Conservation (phyloP, 148 eudicot species). For the Rhododendron kiyosumense region DNA sequence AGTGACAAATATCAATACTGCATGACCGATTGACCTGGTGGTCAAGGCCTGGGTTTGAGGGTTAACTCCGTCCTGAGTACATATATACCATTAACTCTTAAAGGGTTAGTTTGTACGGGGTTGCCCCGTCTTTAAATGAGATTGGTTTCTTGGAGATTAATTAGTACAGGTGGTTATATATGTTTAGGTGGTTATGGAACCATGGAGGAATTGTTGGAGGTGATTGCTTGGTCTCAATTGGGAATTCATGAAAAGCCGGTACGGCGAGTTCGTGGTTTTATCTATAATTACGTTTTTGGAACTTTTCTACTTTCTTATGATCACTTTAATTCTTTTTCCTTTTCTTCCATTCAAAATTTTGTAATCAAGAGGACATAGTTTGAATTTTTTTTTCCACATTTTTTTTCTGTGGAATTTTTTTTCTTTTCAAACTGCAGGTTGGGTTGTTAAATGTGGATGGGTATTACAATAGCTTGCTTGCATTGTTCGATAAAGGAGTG, state of each 20-base stretch:
- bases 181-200: conserved; percentile 77
- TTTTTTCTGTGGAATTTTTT: not conserved
- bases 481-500: conserved; percentile 79
- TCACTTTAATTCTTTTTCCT: not conserved
- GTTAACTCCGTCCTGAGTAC: too few relatives aligned
- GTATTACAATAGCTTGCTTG: conserved; percentile 60
- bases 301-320: not conserved
- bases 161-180: too few relatives aligned
- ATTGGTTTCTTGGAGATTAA: not conserved
- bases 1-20: not conserved
- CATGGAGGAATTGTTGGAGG: conserved; percentile 73
- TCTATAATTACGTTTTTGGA: not conserved
- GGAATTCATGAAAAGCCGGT: conserved; percentile 86
- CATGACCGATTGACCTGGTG: not conserved
- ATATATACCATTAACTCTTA: not conserved
- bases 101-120: not conserved
- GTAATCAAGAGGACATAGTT: not conserved
- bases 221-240: conserved; percentile 71
- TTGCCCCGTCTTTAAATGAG: not conserved
- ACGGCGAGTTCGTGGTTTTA: not conserved
- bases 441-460: conserved; percentile 81
- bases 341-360: not conserved
- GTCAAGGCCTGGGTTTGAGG: not conserved
- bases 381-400: not conserved
- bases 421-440: conserved; percentile 35